Base-by-base conservation (phyloP, 192 early-diverging fungal genomes). In the Mortierella hygrophila region DNA sequence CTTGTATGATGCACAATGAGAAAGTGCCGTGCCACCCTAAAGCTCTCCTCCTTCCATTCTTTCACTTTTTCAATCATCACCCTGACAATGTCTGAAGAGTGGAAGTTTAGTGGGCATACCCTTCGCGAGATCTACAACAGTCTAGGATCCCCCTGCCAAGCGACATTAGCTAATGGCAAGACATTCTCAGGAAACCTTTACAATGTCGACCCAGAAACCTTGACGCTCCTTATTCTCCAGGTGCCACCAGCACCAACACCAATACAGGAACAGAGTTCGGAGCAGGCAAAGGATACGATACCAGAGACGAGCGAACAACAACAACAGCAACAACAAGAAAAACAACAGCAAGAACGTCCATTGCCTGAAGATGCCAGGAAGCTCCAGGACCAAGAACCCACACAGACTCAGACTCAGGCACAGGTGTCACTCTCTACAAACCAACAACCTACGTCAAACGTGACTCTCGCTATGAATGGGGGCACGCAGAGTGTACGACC, bases 131-230 rank as follows among this genome's bases (percentile, higher is more conserved):
- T 85, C n/a, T 42, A 89, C 40, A 68, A 32, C 29, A 55, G 49
- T 5, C 72, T 89, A 6, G 88, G 88, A 0, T 52, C 47, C 18
- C 40, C 26, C 9, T 80, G 78, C 32, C 68, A 52, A 0, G 79
- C 76, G 23, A 89, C 74, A 47, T 68, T 89, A 47, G 21, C 37
- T 35, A 82, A 77, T 57, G 80, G 76, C 40, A 82, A 49, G 52
- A 41, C 38, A 18, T 82, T 82, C 29, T 38, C 73, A 29, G 88
- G 88, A n/a, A 57, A 76, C 29, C 71, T 89, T 10, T 89, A 85
- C 68, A 89, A 69, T 41, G 73, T 89, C 47, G 88, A 89, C 71
- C 88, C 88, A 42, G 80, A 85, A 6, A 85, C 88, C 55, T 47
- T 29, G 20, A 85, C 88, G 1, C 37, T 76, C 15, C 70, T 89